These are phyloP conservation scores for Puccinia novopanici DNA, from an alignment of 1,284 basidiomycete genomes.

Conservation along the genomic window DNA sequence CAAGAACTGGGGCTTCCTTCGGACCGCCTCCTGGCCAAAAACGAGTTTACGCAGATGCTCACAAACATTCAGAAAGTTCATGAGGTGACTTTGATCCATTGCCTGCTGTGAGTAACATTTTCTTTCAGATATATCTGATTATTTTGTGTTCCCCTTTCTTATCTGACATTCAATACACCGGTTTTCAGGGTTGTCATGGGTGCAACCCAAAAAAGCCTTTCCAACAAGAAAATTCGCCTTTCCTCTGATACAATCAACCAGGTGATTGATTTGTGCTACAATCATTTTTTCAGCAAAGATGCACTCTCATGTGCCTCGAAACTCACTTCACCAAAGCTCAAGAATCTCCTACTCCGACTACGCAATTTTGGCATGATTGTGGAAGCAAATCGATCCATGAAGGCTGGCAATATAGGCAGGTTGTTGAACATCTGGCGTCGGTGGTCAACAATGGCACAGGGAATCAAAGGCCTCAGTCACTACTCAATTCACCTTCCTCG, in stretches of 20 bases:
- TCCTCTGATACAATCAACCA: background rate
- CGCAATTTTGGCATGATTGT: background rate
- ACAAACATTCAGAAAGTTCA: constrained; percentile 2
- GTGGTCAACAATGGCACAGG: constrained; percentile 1
- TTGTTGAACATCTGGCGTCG: background rate
- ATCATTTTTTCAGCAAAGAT: background rate
- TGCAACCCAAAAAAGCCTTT: background rate
- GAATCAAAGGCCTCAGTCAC: background rate
- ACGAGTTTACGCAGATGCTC: background rate
- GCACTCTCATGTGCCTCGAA: background rate
- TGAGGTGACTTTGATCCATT: background rate
- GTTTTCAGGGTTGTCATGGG: background rate
- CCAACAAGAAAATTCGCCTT: background rate
- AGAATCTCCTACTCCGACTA: background rate
- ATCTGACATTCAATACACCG: background rate
- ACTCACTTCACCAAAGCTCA: background rate
- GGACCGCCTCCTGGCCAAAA: background rate
- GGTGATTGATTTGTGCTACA: background rate
- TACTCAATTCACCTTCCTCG: background rate
- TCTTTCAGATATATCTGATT: background rate
- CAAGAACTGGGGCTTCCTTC: background rate
- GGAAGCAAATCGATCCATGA: background rate
- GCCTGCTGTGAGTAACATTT: background rate
- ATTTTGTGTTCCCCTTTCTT: background rate
- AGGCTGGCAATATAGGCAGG: background rate